phyloP scores from a whole-genome alignment of 1,284 basidiomycete species.

The Mrakiaceae sp. region DNA sequence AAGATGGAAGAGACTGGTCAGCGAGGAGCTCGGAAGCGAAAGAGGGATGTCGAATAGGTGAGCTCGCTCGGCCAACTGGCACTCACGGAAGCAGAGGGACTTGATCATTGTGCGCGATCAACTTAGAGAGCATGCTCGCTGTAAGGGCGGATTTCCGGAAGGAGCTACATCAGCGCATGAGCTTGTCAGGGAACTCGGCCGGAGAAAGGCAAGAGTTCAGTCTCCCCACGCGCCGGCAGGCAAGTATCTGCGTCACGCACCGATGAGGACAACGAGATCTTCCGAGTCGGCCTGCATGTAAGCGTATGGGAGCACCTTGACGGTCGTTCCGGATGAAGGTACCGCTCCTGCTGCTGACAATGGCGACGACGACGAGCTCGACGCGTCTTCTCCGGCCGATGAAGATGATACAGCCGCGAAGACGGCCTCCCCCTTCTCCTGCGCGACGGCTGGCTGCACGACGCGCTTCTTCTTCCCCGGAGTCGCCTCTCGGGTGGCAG shows the following conservation, averaged over 20 bases:
- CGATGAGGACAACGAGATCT: constrained; percentile 70
- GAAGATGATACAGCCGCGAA: too few relatives aligned
- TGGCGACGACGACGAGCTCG: neutral
- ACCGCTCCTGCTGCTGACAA: neutral
- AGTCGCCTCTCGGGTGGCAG: too few relatives aligned
- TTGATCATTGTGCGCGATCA: constrained; percentile 86
- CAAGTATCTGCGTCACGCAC: constrained; percentile 36
- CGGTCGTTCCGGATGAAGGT: neutral
- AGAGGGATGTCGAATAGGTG: constrained; percentile 21
- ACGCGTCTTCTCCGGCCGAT: neutral
- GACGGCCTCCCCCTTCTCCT: neutral
- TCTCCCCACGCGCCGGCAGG: neutral
- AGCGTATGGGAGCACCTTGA: constrained; percentile 30
- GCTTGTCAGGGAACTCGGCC: constrained; percentile 5
- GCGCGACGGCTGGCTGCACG: neutral
- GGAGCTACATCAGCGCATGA: neutral
- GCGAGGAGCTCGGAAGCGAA: neutral
- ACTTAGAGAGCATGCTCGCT: constrained; percentile 87
- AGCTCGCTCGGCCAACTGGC: neutral
- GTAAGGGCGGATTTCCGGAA: constrained; percentile 19
- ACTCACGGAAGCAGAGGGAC: constrained; percentile 71
- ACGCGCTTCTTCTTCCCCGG: neutral
- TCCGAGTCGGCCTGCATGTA: constrained; percentile 59
- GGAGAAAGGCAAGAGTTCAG: constrained; percentile 4
- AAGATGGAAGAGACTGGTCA: neutral